phyloP scores from a whole-genome alignment of 768 basidiomycete genomes.

The Russula lepida region DNA sequence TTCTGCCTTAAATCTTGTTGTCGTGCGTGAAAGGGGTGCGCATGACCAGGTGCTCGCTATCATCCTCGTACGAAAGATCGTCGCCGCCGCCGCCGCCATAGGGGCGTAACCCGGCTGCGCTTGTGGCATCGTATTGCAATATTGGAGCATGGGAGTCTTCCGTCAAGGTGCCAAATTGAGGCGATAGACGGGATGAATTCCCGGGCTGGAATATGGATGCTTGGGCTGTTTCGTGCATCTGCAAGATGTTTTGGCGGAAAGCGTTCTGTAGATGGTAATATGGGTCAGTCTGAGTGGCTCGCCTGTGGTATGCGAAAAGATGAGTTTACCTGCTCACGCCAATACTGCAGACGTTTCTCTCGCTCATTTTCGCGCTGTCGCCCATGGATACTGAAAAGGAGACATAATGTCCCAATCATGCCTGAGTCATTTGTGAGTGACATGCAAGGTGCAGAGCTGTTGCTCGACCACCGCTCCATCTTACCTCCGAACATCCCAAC shows the following conservation, averaged over 20 bases:
- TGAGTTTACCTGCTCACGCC: slow-evolving; percentile 67
- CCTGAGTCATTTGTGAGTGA: slow-evolving; percentile 35
- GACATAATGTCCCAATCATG: slow-evolving; percentile 61
- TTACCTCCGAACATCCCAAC: slow-evolving; percentile 65
- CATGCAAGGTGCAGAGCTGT: no score
- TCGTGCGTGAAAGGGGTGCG: slow-evolving; percentile 16
- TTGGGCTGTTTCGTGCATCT: slow-evolving; percentile 70
- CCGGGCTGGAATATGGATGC: slow-evolving; percentile 44
- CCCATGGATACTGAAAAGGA: slow-evolving; percentile 62
- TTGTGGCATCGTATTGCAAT: slow-evolving; percentile 33
- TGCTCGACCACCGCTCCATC: slow-evolving; percentile 14
- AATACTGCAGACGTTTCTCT: slow-evolving; percentile 80
- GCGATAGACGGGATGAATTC: slow-evolving; percentile 40
- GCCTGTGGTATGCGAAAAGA: neutral
- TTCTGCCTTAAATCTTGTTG: slow-evolving; percentile 8
- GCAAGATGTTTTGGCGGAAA: slow-evolving; percentile 71
- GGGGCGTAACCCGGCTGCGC: slow-evolving; percentile 46
- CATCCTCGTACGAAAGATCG: slow-evolving; percentile 32
- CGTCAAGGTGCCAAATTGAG: slow-evolving; percentile 37
- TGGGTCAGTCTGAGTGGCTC: neutral
- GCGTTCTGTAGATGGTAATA: slow-evolving; percentile 41
- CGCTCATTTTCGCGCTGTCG: slow-evolving; percentile 68
- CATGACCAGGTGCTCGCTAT: slow-evolving; percentile 40
- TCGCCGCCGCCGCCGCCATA: slow-evolving; percentile 34
- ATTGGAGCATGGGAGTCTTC: slow-evolving; percentile 53